phyloP scores from a whole-genome alignment of 1,284 basidiomycete species.

The Tylopilus sp. region DNA sequence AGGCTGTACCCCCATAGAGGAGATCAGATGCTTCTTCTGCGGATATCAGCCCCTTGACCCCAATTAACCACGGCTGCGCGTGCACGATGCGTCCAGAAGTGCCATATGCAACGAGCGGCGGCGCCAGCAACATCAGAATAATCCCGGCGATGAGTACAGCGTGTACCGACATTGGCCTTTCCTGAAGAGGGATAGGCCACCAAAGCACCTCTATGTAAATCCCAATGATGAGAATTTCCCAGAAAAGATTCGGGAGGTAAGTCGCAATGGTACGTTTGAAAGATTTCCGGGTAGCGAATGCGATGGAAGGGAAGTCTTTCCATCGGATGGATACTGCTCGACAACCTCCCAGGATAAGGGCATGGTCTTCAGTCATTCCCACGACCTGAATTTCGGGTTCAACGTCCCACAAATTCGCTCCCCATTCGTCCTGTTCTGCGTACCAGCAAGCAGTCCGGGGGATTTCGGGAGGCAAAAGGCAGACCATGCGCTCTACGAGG shows the following conservation, averaged over 20 bases:
- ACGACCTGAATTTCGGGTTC: conserved; percentile 37
- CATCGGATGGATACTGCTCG: conserved; percentile 36
- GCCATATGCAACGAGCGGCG: conserved; percentile 30
- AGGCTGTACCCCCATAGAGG: conserved; percentile 27
- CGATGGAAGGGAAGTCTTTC: conserved; percentile 38
- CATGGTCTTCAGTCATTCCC: conserved; percentile 32
- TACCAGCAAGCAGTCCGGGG: conserved; percentile 25
- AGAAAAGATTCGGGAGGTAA: conserved; percentile 17
- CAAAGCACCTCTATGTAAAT: background rate
- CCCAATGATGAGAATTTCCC: conserved; percentile 11
- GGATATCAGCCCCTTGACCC: conserved; percentile 39
- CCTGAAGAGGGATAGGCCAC: too few species aligned
- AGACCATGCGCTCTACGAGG: conserved; percentile 39
- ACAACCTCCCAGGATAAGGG: conserved; percentile 42
- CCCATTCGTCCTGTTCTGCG: conserved; percentile 32
- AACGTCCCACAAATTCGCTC: conserved; percentile 39
- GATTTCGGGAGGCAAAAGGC: conserved; percentile 23
- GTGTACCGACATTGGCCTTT: too few species aligned
- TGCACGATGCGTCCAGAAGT: conserved; percentile 32
- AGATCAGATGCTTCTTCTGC: conserved; percentile 29
- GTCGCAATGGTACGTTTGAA: conserved; percentile 23
- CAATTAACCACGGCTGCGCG: conserved; percentile 39
- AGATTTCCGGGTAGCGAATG: conserved; percentile 30
- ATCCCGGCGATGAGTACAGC: conserved; percentile 11
- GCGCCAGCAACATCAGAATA: conserved; percentile 31